Base-by-base conservation (phyloP, 1,284 basidiomycete species). In the Sporisorium reilianum region DNA sequence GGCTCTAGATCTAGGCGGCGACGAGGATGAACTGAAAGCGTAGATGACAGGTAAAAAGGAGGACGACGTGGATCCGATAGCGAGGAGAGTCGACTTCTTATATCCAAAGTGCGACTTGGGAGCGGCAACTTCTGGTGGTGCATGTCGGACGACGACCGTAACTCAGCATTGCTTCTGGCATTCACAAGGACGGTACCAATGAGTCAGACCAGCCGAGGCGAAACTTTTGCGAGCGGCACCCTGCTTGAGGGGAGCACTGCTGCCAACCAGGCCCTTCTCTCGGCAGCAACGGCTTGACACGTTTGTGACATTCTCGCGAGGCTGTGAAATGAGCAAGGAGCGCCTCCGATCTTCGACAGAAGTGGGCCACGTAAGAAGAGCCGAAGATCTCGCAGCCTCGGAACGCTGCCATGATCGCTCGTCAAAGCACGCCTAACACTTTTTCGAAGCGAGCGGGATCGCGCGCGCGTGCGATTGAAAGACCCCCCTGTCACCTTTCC, bases 191-290 rank as follows among this genome's bases (percentile, higher is more conserved):
- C n/a, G 36, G 8, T 8, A 38, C 36, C 18, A 8, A 41, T 41
- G 5, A 20, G 38, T 38, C 36, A 26, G 2, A n/a, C 7, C n/a
- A 10, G n/a, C 32, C 28, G 10, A 38, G 36, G 36, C 36, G 18
- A 48, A 48, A 48, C 30, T 28, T 48, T 48, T 48, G n/a, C 18
- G 45, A 48, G 45, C 45, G 45, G 45, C 26, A 48, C 25, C 45
- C 45, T 18, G 5, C 23, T 12, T 12, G n/a, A n/a, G n/a, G n/a
- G n/a, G n/a, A n/a, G n/a, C n/a, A n/a, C n/a, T n/a, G n/a, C n/a
- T 34, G 16, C 25, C 22, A n/a, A n/a, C n/a, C n/a, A n/a, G n/a
- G n/a, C 3, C 14, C 18, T 28, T 11, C 11, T 46, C 16, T 25
- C 16, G 44, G 16, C 44, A 25, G 30, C 36, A 11, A 2, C 18